Evolutionary conservation across 2,329 filamentous ascomycete genomes (phyloP).

Genomic region (Botrytis hyacinthi): DNA sequence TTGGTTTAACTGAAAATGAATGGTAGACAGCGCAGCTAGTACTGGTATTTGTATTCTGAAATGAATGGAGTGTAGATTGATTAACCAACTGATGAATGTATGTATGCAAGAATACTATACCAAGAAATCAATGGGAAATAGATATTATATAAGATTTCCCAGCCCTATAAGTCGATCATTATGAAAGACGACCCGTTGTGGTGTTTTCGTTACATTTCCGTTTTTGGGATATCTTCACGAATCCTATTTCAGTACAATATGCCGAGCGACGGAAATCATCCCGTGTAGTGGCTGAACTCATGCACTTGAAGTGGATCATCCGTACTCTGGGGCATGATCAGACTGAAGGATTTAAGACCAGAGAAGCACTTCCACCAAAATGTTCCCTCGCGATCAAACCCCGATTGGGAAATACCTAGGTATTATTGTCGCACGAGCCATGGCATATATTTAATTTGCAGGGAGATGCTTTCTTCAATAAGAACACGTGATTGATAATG

Average conservation of each 20-base stretch:
- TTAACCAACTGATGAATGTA: neutral
- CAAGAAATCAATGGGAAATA: neutral
- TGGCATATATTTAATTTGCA: neutral
- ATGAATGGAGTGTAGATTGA: neutral
- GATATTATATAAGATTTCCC: neutral
- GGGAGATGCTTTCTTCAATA: neutral
- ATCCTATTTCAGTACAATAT: neutral
- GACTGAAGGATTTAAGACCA: neutral
- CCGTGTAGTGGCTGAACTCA: neutral
- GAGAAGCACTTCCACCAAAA: neutral
- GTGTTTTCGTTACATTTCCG: neutral
- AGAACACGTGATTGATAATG: neutral
- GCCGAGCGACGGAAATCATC: neutral
- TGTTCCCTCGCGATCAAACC: neutral
- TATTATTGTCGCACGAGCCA: slow-evolving; percentile 2
- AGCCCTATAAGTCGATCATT: neutral
- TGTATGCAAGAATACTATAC: neutral
- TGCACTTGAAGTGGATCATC: slow-evolving; percentile 1
- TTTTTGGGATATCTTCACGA: slow-evolving; percentile 5
- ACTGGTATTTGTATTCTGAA: neutral
- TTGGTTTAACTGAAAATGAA: neutral
- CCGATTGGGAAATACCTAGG: neutral
- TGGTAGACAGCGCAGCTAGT: neutral
- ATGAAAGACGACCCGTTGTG: neutral
- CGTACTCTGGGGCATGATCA: neutral